Evolutionary conservation across 2,329 filamentous ascomycete genomes (phyloP).

Genomic region (Sclerotinia nivalis): DNA sequence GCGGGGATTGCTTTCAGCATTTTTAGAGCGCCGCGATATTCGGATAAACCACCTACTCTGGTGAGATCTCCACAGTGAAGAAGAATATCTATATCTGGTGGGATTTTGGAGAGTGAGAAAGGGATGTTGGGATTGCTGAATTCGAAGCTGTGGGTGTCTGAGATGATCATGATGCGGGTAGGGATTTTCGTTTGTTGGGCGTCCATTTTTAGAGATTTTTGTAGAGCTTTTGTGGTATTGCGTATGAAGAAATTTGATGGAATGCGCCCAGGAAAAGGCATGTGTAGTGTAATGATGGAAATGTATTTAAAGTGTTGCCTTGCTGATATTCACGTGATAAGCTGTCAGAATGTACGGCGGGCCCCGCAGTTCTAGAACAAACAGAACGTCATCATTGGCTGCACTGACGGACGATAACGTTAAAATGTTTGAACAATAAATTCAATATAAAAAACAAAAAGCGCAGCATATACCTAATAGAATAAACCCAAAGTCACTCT

Average conservation of each 20-base stretch:
- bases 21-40: constrained; percentile 37
- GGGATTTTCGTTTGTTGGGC: constrained; percentile 22
- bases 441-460: too few species aligned
- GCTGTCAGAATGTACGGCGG: not conserved
- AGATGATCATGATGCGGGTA: constrained; percentile 38
- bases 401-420: too few species aligned
- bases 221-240: not conserved
- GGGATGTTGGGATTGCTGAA: constrained; percentile 32
- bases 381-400: not conserved
- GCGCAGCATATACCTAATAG: too few species aligned
- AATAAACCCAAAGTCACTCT: too few species aligned
- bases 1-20: constrained; percentile 46
- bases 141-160: constrained; percentile 38
- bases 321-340: not conserved
- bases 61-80: constrained; percentile 46
- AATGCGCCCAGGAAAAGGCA: not conserved
- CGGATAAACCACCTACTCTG: constrained; percentile 30
- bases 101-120: constrained; percentile 37
- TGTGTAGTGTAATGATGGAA: not conserved
- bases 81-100: constrained; percentile 38
- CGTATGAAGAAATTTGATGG: not conserved
- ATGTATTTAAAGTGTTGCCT: not conserved
- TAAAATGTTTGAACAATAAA: too few species aligned
- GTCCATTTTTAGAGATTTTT: constrained; percentile 9
- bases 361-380: not conserved